Conservation (phyloP, 2,329 filamentous ascomycete genomes). For the Annulohypoxylon truncatum region DNA sequence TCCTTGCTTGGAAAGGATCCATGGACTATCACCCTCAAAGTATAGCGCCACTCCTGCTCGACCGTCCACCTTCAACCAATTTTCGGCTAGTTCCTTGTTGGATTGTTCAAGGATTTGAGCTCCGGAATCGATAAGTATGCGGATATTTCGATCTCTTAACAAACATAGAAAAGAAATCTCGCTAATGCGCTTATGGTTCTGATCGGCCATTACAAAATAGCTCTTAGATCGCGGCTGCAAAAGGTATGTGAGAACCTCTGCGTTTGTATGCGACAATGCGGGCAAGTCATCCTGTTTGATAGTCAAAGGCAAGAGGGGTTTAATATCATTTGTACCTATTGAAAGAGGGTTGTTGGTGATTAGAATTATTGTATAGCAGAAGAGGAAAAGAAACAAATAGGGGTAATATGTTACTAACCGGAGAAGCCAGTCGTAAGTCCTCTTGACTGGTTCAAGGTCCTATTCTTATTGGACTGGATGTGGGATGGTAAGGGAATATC, state of each 20-base stretch:
- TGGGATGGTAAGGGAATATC: constrained; percentile 66
- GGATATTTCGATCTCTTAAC: constrained; percentile 55
- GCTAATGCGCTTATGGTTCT: constrained; percentile 52
- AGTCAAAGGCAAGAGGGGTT: constrained; percentile 68
- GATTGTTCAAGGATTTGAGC: constrained; percentile 72
- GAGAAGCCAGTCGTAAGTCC: constrained; percentile 73
- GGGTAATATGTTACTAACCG: constrained; percentile 52
- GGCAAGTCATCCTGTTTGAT: constrained; percentile 71
- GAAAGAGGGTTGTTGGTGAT: not conserved
- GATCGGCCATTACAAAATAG: constrained; percentile 55
- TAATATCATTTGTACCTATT: constrained; percentile 70
- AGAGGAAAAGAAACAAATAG: not conserved
- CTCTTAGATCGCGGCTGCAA: constrained; percentile 62
- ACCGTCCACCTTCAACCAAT: constrained; percentile 62
- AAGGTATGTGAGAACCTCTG: constrained; percentile 70
- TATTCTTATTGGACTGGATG: constrained; percentile 25
- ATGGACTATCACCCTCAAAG: constrained; percentile 62
- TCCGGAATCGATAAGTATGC: constrained; percentile 72
- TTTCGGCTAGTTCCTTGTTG: constrained; percentile 61
- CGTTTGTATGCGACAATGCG: constrained; percentile 68
- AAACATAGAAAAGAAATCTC: constrained; percentile 59
- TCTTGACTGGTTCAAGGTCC: constrained; percentile 25
- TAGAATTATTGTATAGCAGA: not conserved
- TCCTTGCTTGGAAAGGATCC: constrained; percentile 55
- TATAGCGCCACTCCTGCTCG: constrained; percentile 64